Evolutionary conservation across 106 monocot genomes (phyloP).

Genomic region (Triglochin maritima): DNA sequence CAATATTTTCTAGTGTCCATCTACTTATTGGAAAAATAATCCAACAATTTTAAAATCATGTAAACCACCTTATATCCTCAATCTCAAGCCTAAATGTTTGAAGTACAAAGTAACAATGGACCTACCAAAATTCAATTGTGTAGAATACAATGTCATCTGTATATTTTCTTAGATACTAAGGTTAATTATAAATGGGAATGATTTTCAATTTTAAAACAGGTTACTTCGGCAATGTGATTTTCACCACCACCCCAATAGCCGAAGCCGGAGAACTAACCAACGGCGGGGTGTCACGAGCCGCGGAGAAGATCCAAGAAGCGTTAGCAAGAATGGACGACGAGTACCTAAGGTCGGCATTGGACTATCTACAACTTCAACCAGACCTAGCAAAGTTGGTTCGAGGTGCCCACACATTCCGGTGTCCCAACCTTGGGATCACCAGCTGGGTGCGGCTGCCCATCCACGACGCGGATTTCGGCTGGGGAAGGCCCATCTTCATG

Average conservation of each 20-base stretch:
- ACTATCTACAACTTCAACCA: constrained; percentile 67
- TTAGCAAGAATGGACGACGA: constrained; percentile 49
- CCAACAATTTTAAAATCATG: too few species aligned
- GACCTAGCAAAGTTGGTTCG: constrained; percentile 46
- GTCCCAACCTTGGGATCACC: constrained; percentile 74
- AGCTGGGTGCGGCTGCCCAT: constrained; percentile 72
- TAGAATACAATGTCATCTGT: too few species aligned
- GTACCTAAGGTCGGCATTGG: constrained; percentile 66
- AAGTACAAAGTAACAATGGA: too few species aligned
- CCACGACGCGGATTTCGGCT: constrained; percentile 85
- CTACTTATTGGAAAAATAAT: too few species aligned
- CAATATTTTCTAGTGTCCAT: too few species aligned
- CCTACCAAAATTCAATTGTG: too few species aligned
- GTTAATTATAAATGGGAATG: too few species aligned
- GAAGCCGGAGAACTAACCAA: constrained; percentile 28
- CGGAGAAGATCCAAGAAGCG: constrained; percentile 27
- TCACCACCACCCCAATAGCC: constrained; percentile 64
- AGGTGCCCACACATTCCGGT: constrained; percentile 59
- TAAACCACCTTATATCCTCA: too few species aligned
- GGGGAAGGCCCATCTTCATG: constrained; percentile 76
- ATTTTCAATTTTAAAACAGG: constrained; percentile 10
- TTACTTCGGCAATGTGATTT: constrained; percentile 89
- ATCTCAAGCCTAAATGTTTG: too few species aligned
- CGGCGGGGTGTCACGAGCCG: constrained; percentile 2
- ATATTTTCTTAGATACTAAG: too few species aligned